Percentiles rank a stretch among this genome's conserved stretches.
These are phyloP conservation scores for Xylariales sp. DNA, from an alignment of 2,329 filamentous ascomycete genomes.

Conservation along the genomic window DNA sequence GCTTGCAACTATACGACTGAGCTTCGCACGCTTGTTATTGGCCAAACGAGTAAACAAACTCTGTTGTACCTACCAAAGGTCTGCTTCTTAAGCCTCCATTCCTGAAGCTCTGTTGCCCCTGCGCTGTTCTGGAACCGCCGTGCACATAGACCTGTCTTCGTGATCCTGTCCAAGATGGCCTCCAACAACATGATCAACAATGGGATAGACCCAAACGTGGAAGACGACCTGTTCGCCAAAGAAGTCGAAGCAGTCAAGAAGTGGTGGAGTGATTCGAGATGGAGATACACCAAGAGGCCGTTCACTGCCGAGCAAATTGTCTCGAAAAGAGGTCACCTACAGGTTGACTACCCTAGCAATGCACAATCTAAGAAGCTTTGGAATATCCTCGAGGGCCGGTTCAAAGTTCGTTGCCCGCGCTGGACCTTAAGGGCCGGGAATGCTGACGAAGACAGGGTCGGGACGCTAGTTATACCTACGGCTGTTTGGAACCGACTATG, in stretches of 20 bases:
- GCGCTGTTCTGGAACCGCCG: too few species aligned
- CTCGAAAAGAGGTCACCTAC: constrained; percentile 85
- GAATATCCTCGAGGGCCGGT: constrained; percentile 80
- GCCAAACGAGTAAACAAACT: background rate
- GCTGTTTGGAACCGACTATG: constrained; percentile 96
- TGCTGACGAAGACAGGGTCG: constrained; percentile 51
- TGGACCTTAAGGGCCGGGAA: background rate
- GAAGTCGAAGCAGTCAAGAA: constrained; percentile 86
- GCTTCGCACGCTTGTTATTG: too few species aligned
- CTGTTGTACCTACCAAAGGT: background rate
- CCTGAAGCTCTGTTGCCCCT: too few species aligned
- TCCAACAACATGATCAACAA: constrained; percentile 58
- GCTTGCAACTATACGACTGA: background rate
- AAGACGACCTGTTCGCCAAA: constrained; percentile 66
- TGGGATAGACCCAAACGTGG: constrained; percentile 50
- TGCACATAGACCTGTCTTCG: too few species aligned
- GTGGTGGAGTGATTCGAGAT: constrained; percentile 92
- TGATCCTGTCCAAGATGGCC: constrained; percentile 41
- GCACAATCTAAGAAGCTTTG: constrained; percentile 89
- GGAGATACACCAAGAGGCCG: constrained; percentile 85
- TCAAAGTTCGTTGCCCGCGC: constrained; percentile 56
- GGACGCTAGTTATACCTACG: constrained; percentile 91
- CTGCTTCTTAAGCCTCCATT: background rate
- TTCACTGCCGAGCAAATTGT: constrained; percentile 98
- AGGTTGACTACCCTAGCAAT: constrained; percentile 89